These are phyloP conservation scores for Xylaria acuta DNA, from an alignment of 495 filamentous ascomycete species.

Conservation along the genomic window DNA sequence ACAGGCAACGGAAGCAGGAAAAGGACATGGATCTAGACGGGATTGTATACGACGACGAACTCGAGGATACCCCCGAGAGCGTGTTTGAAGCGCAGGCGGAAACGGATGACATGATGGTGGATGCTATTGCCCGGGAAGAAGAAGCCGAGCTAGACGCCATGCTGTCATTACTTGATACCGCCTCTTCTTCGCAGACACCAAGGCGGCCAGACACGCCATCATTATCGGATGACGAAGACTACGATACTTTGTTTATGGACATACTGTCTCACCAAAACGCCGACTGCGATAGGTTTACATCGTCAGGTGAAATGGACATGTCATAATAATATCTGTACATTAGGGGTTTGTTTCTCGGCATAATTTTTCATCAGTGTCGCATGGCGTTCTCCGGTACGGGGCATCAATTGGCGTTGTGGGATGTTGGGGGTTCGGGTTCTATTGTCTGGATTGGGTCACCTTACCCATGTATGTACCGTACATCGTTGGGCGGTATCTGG, in stretches of 20 bases:
- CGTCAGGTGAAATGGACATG: conserved; percentile 41
- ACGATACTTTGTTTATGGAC: conserved; percentile 58
- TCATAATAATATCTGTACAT: conserved; percentile 29
- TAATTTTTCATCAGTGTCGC: not conserved
- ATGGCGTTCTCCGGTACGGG: conserved; percentile 22
- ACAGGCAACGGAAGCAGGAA: conserved; percentile 48
- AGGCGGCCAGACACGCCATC: conserved; percentile 24
- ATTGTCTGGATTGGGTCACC: conserved; percentile 31
- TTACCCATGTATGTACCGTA: conserved; percentile 26
- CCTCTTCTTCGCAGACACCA: conserved; percentile 30
- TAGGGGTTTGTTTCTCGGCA: not conserved
- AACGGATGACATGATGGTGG: conserved; percentile 50
- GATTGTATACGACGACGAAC: conserved; percentile 49
- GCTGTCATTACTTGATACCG: conserved; percentile 45
- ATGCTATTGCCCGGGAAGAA: conserved; percentile 60
- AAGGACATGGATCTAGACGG: conserved; percentile 60
- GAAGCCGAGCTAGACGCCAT: conserved; percentile 65
- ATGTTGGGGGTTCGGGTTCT: conserved; percentile 32
- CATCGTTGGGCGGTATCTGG: conserved; percentile 26
- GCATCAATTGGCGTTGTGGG: conserved; percentile 32
- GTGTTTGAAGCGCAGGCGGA: conserved; percentile 45
- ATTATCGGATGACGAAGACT: conserved; percentile 63
- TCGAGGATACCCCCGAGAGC: conserved; percentile 51
- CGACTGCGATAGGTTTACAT: conserved; percentile 26
- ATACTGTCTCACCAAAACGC: conserved; percentile 39